Conservation (phyloP, 371 early-diverging fungal species). For the Thermomucor indicae-seudaticae region DNA sequence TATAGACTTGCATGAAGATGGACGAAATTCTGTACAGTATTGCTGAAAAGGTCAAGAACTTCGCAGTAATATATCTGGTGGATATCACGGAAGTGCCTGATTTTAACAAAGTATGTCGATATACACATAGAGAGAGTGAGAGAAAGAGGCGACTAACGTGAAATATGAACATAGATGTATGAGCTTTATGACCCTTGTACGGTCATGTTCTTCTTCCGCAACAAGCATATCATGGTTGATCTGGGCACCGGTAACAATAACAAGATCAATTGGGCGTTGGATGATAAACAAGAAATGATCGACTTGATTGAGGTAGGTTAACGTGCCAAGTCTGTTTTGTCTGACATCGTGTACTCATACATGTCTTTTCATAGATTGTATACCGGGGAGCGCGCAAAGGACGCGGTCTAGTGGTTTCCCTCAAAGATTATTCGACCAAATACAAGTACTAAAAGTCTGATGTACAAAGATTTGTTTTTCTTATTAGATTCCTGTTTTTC, state of each 20-base stretch:
- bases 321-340: not conserved
- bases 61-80: constrained; percentile 92
- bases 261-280: constrained; percentile 96
- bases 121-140: too few species aligned
- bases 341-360: not conserved
- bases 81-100: constrained; percentile 85
- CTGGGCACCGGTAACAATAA: constrained; percentile 98
- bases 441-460: constrained; percentile 74
- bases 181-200: constrained; percentile 97
- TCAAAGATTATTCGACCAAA: constrained; percentile 96
- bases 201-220: constrained; percentile 90
- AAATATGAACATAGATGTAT: constrained; percentile 80
- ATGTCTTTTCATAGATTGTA: constrained; percentile 55
- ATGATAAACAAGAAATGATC: constrained; percentile 85
- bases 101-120: constrained; percentile 72
- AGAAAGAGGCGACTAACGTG: too few species aligned
- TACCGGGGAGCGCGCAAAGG: constrained; percentile 94
- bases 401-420: constrained; percentile 90
- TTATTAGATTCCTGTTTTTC: not conserved
- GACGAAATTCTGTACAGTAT: constrained; percentile 91
- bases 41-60: constrained; percentile 95
- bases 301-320: constrained; percentile 72
- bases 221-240: constrained; percentile 98
- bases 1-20: constrained; percentile 92
- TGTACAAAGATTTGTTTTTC: not conserved